phyloP scores from a whole-genome alignment of 2,329 filamentous ascomycete species.

The Aspergillaceae sp. region DNA sequence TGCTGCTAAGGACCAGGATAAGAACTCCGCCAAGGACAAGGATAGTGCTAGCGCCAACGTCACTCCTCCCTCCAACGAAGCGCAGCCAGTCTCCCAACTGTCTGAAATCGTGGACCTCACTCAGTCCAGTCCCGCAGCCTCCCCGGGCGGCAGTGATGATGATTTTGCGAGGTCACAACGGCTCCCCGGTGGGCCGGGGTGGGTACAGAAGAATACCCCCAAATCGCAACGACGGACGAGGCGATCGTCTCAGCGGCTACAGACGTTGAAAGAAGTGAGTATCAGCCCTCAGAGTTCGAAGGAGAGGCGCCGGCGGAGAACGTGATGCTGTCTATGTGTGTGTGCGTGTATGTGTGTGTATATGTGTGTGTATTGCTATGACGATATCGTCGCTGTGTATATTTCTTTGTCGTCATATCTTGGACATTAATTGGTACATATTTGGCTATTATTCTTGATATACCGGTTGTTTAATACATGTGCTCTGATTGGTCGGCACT shows the following conservation, averaged over 20 bases:
- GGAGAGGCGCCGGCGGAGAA: slow-evolving; percentile 7
- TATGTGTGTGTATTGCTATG: background rate
- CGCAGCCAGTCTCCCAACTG: slow-evolving; percentile 3
- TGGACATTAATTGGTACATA: too few species aligned
- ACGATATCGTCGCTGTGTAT: background rate
- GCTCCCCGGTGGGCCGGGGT: slow-evolving; percentile 20
- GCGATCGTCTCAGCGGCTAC: slow-evolving; percentile 11
- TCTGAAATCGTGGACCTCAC: slow-evolving; percentile 31
- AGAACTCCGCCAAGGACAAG: background rate
- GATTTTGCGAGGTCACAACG: slow-evolving; percentile 21
- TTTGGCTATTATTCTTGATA: too few species aligned
- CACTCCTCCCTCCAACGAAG: background rate
- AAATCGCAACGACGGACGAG: slow-evolving; percentile 11
- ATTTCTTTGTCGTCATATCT: too few species aligned
- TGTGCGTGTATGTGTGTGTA: background rate
- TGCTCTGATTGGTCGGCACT: too few species aligned
- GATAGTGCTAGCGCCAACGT: background rate
- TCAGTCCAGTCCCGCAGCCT: slow-evolving; percentile 24
- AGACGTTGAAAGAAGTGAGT: slow-evolving; percentile 12
- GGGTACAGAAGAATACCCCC: slow-evolving; percentile 20
- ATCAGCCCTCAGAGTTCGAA: slow-evolving; percentile 12
- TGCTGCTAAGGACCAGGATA: background rate
- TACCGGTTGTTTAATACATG: too few species aligned
- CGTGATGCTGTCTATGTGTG: background rate
- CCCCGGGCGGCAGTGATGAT: slow-evolving; percentile 20